A percentile compares a stretch with the other conserved stretches of the same genome.
phyloP scores from a whole-genome alignment of 768 basidiomycete genomes.

The Dendrothele bispora region DNA sequence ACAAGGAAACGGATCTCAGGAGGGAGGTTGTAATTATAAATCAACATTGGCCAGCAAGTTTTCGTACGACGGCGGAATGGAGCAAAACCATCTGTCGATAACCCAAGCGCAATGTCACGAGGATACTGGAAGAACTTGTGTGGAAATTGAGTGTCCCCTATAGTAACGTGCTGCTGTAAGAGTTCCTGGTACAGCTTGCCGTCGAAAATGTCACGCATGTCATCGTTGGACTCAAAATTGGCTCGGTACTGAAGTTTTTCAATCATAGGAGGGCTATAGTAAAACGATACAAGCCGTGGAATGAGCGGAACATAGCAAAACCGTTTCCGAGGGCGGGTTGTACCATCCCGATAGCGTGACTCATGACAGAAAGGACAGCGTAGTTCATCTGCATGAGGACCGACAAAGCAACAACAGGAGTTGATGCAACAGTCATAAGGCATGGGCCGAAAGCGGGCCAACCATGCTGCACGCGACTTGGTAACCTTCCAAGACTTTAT shows the following conservation, averaged over 20 bases:
- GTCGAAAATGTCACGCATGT: slow-evolving; percentile 37
- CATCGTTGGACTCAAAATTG: slow-evolving; percentile 17
- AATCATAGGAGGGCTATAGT: slow-evolving; percentile 16
- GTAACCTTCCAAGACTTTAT: no score
- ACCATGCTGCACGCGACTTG: slow-evolving; percentile 14
- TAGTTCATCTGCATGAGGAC: slow-evolving; percentile 13
- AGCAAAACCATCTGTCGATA: slow-evolving; percentile 43
- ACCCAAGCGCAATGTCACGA: slow-evolving; percentile 41
- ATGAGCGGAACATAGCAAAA: slow-evolving; percentile 37
- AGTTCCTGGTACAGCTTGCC: slow-evolving; percentile 27
- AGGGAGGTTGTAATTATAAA: no score
- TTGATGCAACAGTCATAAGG: slow-evolving; percentile 32
- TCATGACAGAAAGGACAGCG: slow-evolving; percentile 27
- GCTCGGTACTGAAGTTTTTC: slow-evolving; percentile 23
- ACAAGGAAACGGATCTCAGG: no score
- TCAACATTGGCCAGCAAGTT: no score
- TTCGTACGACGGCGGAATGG: no score
- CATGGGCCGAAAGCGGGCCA: slow-evolving; percentile 24
- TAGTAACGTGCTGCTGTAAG: slow-evolving; percentile 16
- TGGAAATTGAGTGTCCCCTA: slow-evolving; percentile 20
- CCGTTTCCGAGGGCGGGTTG: slow-evolving; percentile 18
- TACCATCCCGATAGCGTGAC: slow-evolving; percentile 22
- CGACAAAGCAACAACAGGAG: slow-evolving; percentile 28
- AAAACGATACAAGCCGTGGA: slow-evolving; percentile 22
- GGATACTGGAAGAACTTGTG: slow-evolving; percentile 36